A percentile compares a stretch with the other conserved stretches of the same genome.
These are phyloP conservation scores for Pseudogymnoascus sp. DNA, from an alignment of 2,329 filamentous ascomycete species.

Conservation along the genomic window DNA sequence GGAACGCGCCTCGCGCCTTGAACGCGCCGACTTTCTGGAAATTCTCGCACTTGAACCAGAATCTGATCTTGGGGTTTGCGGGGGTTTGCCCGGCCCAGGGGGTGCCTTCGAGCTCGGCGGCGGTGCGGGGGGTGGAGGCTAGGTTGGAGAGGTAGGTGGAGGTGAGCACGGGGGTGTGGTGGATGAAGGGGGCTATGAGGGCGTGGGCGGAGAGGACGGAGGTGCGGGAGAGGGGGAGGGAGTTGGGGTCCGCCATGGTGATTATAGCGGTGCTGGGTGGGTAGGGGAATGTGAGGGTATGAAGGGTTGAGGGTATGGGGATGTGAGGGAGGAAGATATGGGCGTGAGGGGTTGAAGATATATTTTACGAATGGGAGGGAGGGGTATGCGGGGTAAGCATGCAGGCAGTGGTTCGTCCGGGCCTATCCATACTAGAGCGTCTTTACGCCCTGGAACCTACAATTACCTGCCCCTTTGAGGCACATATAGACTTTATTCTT, in stretches of 20 bases:
- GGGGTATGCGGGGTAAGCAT: conserved; percentile 2
- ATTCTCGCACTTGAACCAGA: conserved; percentile 97
- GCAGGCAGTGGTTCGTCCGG: not conserved
- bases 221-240: conserved; percentile 60
- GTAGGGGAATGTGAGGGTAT: not conserved
- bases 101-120: conserved; percentile 47
- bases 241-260: conserved; percentile 48
- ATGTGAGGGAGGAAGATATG: not conserved
- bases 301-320: not conserved
- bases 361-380: not conserved
- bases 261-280: not conserved
- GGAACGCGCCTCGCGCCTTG: conserved; percentile 85
- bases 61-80: conserved; percentile 57
- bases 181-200: conserved; percentile 68
- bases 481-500: not conserved
- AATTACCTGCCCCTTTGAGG: not conserved
- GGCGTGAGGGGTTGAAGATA: not conserved
- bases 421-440: not conserved
- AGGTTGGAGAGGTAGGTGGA: conserved; percentile 66
- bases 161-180: conserved; percentile 77
- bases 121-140: conserved; percentile 62
- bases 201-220: conserved; percentile 67
- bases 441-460: not conserved
- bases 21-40: conserved; percentile 86
- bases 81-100: conserved; percentile 50